Evolutionary conservation across 768 basidiomycete genomes (phyloP).

Genomic region (Podaxis rugospora): DNA sequence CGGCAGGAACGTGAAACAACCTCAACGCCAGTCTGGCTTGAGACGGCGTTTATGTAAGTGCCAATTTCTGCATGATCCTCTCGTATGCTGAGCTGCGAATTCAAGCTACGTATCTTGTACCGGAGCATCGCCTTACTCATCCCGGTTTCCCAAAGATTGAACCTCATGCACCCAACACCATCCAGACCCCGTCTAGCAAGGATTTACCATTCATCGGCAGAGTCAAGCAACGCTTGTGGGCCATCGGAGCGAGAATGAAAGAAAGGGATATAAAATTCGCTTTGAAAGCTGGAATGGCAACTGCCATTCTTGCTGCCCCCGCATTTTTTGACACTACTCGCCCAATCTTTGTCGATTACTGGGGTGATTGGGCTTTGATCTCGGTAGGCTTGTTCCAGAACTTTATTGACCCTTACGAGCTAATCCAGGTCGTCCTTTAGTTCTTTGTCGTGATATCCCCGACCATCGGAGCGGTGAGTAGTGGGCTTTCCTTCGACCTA

Average conservation of each 20-base stretch:
- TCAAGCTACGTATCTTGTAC: constrained; percentile 47
- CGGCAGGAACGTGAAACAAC: not conserved
- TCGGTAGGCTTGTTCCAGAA: constrained; percentile 48
- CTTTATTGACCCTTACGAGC: not conserved
- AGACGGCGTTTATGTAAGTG: constrained; percentile 38
- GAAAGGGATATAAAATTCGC: constrained; percentile 84
- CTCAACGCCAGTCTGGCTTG: constrained; percentile 6
- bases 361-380: constrained; percentile 95
- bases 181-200: constrained; percentile 67
- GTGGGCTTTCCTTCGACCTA: not conserved
- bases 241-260: constrained; percentile 54
- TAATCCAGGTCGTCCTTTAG: constrained; percentile 26
- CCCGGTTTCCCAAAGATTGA: constrained; percentile 77
- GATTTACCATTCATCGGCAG: constrained; percentile 58
- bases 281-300: constrained; percentile 81
- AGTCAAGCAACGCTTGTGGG: constrained; percentile 71
- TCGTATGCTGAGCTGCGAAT: not conserved
- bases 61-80: not conserved
- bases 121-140: constrained; percentile 41
- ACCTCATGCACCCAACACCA: constrained; percentile 82
- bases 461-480: constrained; percentile 74
- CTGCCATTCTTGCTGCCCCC: constrained; percentile 78
- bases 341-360: constrained; percentile 72
- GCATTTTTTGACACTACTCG: constrained; percentile 83
- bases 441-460: constrained; percentile 91